Percentiles rank a stretch among this genome's conserved stretches.
These are phyloP conservation scores for Hymenochaete sp. DNA, from an alignment of 1,284 basidiomycete species.

Conservation along the genomic window DNA sequence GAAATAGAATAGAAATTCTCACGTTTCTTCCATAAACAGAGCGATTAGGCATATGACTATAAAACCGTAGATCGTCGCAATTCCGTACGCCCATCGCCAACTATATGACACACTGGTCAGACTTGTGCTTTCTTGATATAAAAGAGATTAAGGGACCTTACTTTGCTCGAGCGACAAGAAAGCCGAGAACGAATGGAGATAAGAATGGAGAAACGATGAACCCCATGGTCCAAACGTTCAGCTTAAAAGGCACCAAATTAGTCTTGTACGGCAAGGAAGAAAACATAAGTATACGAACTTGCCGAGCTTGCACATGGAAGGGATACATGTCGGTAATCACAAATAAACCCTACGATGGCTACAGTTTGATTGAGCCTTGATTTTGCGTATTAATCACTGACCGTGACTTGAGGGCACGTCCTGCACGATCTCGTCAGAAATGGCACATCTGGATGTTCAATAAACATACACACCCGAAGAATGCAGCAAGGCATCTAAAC, in stretches of 20 bases:
- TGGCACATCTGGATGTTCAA: neutral
- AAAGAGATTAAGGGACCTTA: no score
- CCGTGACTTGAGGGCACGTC: slow-evolving; percentile 61
- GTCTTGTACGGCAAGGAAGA: neutral
- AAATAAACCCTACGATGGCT: slow-evolving; percentile 50
- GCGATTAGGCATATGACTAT: slow-evolving; percentile 28
- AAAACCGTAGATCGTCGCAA: slow-evolving; percentile 27
- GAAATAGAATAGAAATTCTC: no score
- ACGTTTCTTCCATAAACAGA: slow-evolving; percentile 31
- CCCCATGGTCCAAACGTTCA: slow-evolving; percentile 70
- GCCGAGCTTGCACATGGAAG: slow-evolving; percentile 68
- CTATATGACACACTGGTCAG: slow-evolving; percentile 22
- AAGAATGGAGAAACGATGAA: slow-evolving; percentile 43
- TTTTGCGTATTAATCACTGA: slow-evolving; percentile 30
- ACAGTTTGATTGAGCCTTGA: no score
- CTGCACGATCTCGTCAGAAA: slow-evolving; percentile 27
- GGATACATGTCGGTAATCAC: slow-evolving; percentile 63
- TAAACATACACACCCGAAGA: slow-evolving; percentile 48
- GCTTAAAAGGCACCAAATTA: slow-evolving; percentile 27
- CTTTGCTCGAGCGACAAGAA: slow-evolving; percentile 52
- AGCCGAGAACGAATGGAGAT: slow-evolving; percentile 63
- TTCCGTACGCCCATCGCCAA: slow-evolving; percentile 67
- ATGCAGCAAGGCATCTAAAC: slow-evolving; percentile 61
- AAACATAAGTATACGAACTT: slow-evolving; percentile 30
- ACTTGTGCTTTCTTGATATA: no score